Percentiles rank a stretch among this genome's conserved stretches.
Evolutionary conservation across 2,329 filamentous ascomycete species (phyloP).

Genomic region (Sodiomyces alkalinus): DNA sequence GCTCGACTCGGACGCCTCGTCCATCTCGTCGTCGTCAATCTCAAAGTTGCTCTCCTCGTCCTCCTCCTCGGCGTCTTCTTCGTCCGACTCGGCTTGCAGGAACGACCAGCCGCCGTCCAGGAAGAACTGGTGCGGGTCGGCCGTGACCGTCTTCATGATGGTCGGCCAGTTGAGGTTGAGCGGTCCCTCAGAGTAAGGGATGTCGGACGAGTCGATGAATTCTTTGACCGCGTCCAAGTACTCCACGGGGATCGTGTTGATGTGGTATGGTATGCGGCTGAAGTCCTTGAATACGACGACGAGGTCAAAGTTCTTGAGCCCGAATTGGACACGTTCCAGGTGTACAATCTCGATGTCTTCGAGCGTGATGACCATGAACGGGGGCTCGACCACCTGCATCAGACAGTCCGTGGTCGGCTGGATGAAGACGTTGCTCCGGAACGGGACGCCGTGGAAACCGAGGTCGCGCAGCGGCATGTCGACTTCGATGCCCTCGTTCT

Average conservation of each 20-base stretch:
- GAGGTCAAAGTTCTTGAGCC: conserved; percentile 96
- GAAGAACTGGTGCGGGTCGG: conserved; percentile 91
- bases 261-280: conserved; percentile 72
- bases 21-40: conserved; percentile 72
- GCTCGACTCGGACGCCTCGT: conserved; percentile 59
- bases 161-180: conserved; percentile 98
- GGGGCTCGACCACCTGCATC: conserved; percentile 91
- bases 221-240: conserved; percentile 92
- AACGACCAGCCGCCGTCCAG: conserved; percentile 91
- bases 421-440: conserved; percentile 87
- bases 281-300: conserved; percentile 99
- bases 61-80: conserved; percentile 65
- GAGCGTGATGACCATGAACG: conserved; percentile 89
- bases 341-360: conserved; percentile 95
- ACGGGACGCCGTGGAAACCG: conserved; percentile 91
- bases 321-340: conserved; percentile 89
- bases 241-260: conserved; percentile 97
- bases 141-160: conserved; percentile 97
- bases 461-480: conserved; percentile 96
- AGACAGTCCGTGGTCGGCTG: conserved; percentile 94
- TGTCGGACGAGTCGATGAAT: conserved; percentile 91
- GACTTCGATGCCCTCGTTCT: conserved; percentile 79
- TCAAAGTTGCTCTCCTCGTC: conserved; percentile 90
- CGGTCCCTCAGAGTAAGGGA: conserved; percentile 84
- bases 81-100: conserved; percentile 74